These are phyloP conservation scores for Backusella australiensis DNA, from an alignment of 192 early-diverging fungal species.

Conservation along the genomic window DNA sequence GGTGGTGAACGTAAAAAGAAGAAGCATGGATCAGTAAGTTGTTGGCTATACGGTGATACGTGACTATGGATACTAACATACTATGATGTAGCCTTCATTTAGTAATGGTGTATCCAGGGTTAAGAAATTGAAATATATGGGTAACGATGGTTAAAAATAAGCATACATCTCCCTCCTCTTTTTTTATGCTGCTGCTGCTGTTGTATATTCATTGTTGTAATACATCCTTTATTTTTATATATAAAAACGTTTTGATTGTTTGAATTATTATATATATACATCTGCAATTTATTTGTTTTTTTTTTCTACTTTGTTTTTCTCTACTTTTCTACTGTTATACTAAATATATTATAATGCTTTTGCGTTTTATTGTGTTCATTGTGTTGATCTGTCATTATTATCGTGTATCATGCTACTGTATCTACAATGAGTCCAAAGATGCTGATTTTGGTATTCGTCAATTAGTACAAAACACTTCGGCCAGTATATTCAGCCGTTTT, in stretches of 20 bases:
- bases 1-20: conserved; percentile 9
- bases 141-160: not conserved
- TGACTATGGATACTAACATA: not conserved
- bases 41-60: not conserved
- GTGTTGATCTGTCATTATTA: not conserved
- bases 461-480: not conserved
- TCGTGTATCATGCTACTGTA: not conserved
- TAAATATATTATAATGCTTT: not conserved
- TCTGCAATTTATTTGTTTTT: not conserved
- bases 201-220: not conserved
- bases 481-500: not conserved
- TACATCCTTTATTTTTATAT: not conserved
- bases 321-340: not conserved
- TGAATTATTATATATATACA: not conserved
- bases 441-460: not conserved
- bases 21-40: conserved; percentile 5
- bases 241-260: not conserved
- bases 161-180: not conserved
- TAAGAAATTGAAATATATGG: conserved; percentile 19
- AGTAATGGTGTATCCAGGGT: conserved; percentile 9
- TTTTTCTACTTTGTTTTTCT: not conserved
- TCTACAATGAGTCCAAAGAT: not conserved
- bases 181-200: not conserved
- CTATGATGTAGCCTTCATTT: not conserved
- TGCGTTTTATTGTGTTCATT: not conserved